phyloP scores from a whole-genome alignment of 495 filamentous ascomycete genomes.

The Astrothelium subdiscretum region DNA sequence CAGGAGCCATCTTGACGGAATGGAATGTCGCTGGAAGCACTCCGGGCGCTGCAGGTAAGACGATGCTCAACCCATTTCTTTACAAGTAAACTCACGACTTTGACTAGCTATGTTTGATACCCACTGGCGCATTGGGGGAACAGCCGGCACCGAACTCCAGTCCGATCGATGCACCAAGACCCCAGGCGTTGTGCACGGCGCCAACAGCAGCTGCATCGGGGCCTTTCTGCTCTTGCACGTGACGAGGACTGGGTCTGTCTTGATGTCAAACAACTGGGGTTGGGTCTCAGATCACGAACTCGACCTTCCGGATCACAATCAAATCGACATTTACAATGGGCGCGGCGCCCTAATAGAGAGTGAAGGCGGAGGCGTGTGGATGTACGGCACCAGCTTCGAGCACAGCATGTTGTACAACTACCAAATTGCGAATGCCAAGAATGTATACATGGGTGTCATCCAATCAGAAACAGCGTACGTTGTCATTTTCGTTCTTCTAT shows the following conservation, averaged over 20 bases:
- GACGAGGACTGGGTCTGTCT: constrained; percentile 55
- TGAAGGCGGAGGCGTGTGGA: constrained; percentile 39
- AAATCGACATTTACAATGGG: constrained; percentile 87
- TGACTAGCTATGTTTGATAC: constrained; percentile 76
- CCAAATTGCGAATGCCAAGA: constrained; percentile 65
- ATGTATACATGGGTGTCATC: constrained; percentile 75
- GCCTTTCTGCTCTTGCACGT: constrained; percentile 78
- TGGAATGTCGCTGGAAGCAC: constrained; percentile 68
- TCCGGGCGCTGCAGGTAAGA: constrained; percentile 42
- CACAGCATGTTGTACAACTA: constrained; percentile 88
- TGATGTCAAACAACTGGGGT: constrained; percentile 89
- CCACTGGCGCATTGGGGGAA: constrained; percentile 76
- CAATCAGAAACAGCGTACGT: constrained; percentile 73
- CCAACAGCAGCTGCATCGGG: constrained; percentile 47
- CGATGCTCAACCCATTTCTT: neutral
- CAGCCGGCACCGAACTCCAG: constrained; percentile 69
- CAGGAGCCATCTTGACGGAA: constrained; percentile 79
- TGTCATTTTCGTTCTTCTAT: neutral
- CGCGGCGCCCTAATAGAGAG: constrained; percentile 72
- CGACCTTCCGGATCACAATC: constrained; percentile 60
- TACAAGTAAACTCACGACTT: neutral
- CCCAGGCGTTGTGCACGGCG: constrained; percentile 43
- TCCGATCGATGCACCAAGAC: constrained; percentile 63
- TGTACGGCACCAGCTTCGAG: constrained; percentile 74
- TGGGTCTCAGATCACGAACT: constrained; percentile 95